Percentiles rank a stretch among this genome's conserved stretches.
phyloP scores from a whole-genome alignment of 2,329 filamentous ascomycete genomes.

The Alternaria tenuissima region DNA sequence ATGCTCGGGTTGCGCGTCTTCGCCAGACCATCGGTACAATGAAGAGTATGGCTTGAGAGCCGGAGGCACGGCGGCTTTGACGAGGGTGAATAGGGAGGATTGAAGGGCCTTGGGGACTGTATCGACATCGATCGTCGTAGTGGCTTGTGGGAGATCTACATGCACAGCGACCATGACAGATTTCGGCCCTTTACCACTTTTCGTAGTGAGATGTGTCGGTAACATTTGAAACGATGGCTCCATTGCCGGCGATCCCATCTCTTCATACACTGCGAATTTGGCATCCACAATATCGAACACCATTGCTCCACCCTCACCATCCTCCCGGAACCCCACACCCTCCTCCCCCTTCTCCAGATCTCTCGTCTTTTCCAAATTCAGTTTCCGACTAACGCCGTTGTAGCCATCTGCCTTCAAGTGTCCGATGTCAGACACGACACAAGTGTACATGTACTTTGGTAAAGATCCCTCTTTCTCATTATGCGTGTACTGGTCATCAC shows the following conservation, averaged over 20 bases:
- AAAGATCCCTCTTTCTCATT: not conserved
- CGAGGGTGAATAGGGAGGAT: not conserved
- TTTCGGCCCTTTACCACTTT: not conserved
- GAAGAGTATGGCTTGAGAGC: slow-evolving; percentile 4
- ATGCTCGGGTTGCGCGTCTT: slow-evolving; percentile 23
- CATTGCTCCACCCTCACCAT: not conserved
- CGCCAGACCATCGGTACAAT: slow-evolving; percentile 18
- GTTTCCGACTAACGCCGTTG: not conserved
- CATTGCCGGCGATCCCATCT: not conserved
- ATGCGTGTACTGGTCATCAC: not conserved
- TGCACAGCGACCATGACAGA: slow-evolving; percentile 1
- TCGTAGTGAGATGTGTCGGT: not conserved
- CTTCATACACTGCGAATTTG: slow-evolving; percentile 5
- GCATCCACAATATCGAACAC: slow-evolving; percentile 9
- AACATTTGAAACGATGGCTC: not conserved
- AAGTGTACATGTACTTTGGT: slow-evolving; percentile 6
- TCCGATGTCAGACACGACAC: not conserved
- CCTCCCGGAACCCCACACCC: not conserved
- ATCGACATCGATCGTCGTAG: not conserved
- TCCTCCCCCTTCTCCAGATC: not conserved
- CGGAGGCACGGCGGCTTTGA: slow-evolving; percentile 1
- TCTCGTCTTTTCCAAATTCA: slow-evolving; percentile 7
- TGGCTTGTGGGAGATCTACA: not conserved
- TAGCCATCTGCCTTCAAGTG: slow-evolving; percentile 1
- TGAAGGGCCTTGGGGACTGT: not conserved